Evolutionary conservation across 2,329 filamentous ascomycete species (phyloP).

Genomic region (Dactylonectria estremocensis): DNA sequence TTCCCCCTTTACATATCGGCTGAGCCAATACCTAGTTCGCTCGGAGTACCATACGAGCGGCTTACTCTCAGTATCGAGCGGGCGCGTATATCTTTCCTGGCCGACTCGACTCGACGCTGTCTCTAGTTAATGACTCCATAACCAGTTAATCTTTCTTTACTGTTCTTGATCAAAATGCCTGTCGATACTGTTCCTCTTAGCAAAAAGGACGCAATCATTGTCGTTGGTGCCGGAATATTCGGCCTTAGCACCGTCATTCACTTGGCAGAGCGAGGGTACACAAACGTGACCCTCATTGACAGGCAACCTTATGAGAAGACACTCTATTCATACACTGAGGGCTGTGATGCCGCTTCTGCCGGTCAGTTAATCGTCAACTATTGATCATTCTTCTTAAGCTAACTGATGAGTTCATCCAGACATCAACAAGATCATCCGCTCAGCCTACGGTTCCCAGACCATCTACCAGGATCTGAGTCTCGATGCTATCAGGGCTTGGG

Average conservation of each 20-base stretch:
- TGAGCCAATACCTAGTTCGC: no score
- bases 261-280: slow-evolving; percentile 58
- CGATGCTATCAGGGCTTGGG: slow-evolving; percentile 59
- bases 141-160: no score
- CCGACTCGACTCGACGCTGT: no score
- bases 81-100: no score
- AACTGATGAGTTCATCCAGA: slow-evolving; percentile 37
- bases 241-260: slow-evolving; percentile 55
- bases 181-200: neutral
- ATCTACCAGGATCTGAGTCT: slow-evolving; percentile 60
- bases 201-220: slow-evolving; percentile 35
- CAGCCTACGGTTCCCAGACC: slow-evolving; percentile 57
- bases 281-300: slow-evolving; percentile 64
- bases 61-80: no score
- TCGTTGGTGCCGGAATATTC: slow-evolving; percentile 50
- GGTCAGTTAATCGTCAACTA: slow-evolving; percentile 38
- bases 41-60: no score
- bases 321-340: slow-evolving; percentile 58
- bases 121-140: no score
- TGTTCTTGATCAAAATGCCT: no score
- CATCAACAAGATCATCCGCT: slow-evolving; percentile 56
- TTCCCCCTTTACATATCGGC: no score
- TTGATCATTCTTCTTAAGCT: fast-evolving
- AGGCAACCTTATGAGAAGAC: slow-evolving; percentile 59
- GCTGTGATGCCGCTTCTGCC: slow-evolving; percentile 61